Evolutionary conservation across 257 asterid genomes (phyloP), one percentile per base, ranked within the genome.

Genomic region (Ajuga chamaepitys): DNA sequence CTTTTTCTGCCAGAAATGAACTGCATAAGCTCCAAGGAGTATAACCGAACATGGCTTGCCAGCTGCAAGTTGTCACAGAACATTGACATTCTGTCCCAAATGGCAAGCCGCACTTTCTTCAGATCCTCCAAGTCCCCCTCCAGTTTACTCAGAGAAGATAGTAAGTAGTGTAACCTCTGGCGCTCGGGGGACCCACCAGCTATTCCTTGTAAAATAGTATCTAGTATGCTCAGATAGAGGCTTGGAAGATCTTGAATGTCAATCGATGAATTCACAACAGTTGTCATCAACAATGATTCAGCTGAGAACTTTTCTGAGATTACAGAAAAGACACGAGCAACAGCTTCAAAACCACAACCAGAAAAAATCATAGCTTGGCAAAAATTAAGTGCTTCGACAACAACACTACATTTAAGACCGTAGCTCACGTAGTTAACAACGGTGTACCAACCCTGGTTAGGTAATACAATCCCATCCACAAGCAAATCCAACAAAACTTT

Each of bases 21-120:
- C 70, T 94, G 99, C 96, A 94, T 80, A 58, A 90, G 82, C 95
- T 90, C 96, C 75, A 94, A 72, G 25, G 79, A 79, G 62, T 87
- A 82, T 16, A 94, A 92, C 11, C 99, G 86, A 30, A 77, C 68
- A 70, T 83, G 86, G 70, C 83, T 79, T 12, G 95, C 83, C 59
- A 90, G 80, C 80, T 83, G 78, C 77, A 90, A 64, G 77, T 94
- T 76, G 26, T 80, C 84, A 38, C 93, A 94, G 68, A 88, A 84
- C 62, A 65, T 74, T 0, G 86, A 85, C 81, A 94, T 69, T 80
- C 85, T 83, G 45, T 75, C 81, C 97, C 97, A 94, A 67, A 94
- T 86, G 1, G 88, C 78, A 59, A 67, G 74, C 74, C 99, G 82
- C 58, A 86, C 88, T 34, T 77, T 69, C 74, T 68, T 79, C 72